Percentiles rank a stretch among this genome's conserved stretches.
Conservation (phyloP, 2,329 filamentous ascomycete species). For the Talaromyces amestolkiae region DNA sequence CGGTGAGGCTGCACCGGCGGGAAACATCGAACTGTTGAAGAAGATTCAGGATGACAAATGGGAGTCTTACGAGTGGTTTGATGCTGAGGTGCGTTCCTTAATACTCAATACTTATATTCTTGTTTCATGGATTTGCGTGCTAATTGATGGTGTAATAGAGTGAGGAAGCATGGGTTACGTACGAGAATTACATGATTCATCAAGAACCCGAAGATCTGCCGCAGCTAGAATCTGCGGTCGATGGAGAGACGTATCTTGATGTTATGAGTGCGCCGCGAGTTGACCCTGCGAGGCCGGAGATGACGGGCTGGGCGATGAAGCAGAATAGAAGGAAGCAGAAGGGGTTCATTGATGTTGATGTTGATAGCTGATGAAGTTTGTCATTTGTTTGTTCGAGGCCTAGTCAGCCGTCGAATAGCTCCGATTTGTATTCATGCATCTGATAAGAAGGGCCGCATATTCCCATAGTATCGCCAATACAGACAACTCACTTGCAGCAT, state of each 20-base stretch:
- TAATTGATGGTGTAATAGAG: conserved; percentile 39
- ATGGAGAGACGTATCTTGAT: conserved; percentile 61
- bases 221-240: conserved; percentile 55
- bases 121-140: neutral
- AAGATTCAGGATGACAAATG: conserved; percentile 79
- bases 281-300: conserved; percentile 43
- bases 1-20: conserved; percentile 62
- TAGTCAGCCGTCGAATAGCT: neutral
- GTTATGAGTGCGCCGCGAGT: conserved; percentile 57
- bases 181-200: conserved; percentile 68
- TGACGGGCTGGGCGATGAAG: conserved; percentile 47
- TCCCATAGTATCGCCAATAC: too few relatives aligned
- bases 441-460: too few relatives aligned
- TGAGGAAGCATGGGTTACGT: conserved; percentile 71
- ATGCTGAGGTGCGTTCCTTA: conserved; percentile 62
- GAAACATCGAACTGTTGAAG: conserved; percentile 74
- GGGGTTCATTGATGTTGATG: conserved; percentile 17
- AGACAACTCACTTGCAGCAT: too few relatives aligned
- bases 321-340: conserved; percentile 40
- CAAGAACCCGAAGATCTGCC: conserved; percentile 45
- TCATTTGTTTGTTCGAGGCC: neutral
- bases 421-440: too few relatives aligned
- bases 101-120: neutral
- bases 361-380: neutral
- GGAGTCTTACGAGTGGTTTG: conserved; percentile 74